Base-by-base conservation (phyloP, 305 asterid species). In the Fraxinus paxiana region DNA sequence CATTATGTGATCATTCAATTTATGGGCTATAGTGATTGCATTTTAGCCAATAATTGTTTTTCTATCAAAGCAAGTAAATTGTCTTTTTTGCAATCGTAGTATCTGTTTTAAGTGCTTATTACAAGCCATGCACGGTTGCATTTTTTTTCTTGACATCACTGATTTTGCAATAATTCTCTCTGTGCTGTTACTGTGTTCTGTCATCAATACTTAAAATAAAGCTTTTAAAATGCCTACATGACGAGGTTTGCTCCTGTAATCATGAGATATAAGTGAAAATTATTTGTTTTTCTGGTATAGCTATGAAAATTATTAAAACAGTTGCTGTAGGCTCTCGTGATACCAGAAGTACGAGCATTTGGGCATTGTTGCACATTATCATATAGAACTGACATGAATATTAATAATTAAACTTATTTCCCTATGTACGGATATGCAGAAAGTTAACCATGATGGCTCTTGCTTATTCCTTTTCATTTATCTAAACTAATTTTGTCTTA, bases 361-460 rank as follows among this genome's bases (percentile, higher is more conserved):
- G 33, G 33, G 33, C 13, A 61, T 20, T 61, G 33, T 22, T 59
- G 31, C 70, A 67, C 20, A 28, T 67, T 28, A 67, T 26, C 38
- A 67, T 67, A 67, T 26, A 65, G 3, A 24, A 22, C 33, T 65
- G 35, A 65, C 73, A 12, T 65, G 73, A 26, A 10, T 65, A 65
- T 65, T 26, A 67, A 67, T 28, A 67, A 67, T 67, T 67, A 12
- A 67, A 28, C 73, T 67, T 65, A 13, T 65, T 24, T 65, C 35
- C 73, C 35, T 12, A 4, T 22, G 9, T 65, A 65, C 18, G 8
- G 73, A 65, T 65, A 24, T 65, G 31, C 35, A 26, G 73, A 65
- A 65, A 71, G 79, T 54, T 76, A 71, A 69, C 31, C 69, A 13
- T 43, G 35, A 72, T 76, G 67, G 82, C 31, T 56, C 9, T 22